A percentile compares a stretch with the other conserved stretches of the same genome.
Conservation (phyloP, 108 stramenopile genomes). For the Cyclostephanos tholiformis region DNA sequence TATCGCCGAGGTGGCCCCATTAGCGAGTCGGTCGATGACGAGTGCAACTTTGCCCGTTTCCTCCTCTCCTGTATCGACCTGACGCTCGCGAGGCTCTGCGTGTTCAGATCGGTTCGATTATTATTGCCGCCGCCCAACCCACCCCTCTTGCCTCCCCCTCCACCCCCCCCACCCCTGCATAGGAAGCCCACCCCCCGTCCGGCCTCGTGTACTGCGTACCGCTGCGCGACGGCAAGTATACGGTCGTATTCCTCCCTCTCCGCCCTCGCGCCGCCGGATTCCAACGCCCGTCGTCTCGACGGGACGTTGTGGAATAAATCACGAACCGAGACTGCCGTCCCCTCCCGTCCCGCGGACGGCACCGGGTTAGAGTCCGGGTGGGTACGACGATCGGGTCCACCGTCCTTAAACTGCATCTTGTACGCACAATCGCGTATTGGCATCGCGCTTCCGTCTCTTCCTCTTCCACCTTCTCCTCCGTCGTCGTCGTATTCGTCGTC, state of each 20-base stretch:
- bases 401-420: slow-evolving; percentile 81
- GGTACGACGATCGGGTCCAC: slow-evolving; percentile 50
- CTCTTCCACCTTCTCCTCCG: too few species aligned
- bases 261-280: slow-evolving; percentile 36
- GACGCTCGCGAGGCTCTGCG: slow-evolving; percentile 55
- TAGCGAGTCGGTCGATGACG: slow-evolving; percentile 5
- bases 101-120: slow-evolving; percentile 69
- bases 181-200: slow-evolving; percentile 81
- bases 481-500: slow-evolving; percentile 13
- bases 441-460: not conserved
- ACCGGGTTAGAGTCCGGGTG: slow-evolving; percentile 47
- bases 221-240: slow-evolving; percentile 82
- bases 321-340: slow-evolving; percentile 92
- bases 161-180: slow-evolving; percentile 62
- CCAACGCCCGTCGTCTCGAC: slow-evolving; percentile 76
- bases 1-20: not conserved
- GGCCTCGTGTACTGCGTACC: slow-evolving; percentile 92
- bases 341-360: slow-evolving; percentile 88
- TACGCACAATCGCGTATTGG: slow-evolving; percentile 59
- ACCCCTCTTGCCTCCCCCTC: slow-evolving; percentile 21
- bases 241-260: slow-evolving; percentile 87
- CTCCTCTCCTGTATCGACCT: slow-evolving; percentile 45
- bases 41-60: slow-evolving; percentile 18
- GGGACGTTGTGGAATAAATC: slow-evolving; percentile 98
- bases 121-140: slow-evolving; percentile 17